Percentiles rank a stretch among this genome's conserved stretches.
Evolutionary conservation across 2,329 filamentous ascomycete genomes (phyloP).

Genomic region (Cadophora sp.): DNA sequence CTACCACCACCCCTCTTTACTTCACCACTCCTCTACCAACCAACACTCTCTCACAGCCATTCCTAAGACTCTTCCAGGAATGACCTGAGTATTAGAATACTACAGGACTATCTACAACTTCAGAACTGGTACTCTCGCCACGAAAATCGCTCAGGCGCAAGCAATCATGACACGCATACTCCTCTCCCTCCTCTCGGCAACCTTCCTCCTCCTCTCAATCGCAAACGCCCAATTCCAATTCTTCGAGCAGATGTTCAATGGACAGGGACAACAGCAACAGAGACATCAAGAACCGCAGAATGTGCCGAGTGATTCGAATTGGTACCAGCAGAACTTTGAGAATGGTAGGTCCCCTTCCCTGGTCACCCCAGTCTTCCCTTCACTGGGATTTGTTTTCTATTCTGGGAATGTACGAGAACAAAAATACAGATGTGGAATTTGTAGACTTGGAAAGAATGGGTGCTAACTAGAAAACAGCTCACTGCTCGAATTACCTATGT

Average conservation of each 20-base stretch:
- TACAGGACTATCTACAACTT: neutral
- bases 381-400: neutral
- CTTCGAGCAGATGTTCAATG: conserved; percentile 96
- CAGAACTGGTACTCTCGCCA: neutral
- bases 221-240: conserved; percentile 88
- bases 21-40: neutral
- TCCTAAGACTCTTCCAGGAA: neutral
- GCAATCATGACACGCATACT: conserved; percentile 40
- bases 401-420: no score
- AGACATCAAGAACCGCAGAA: conserved; percentile 72
- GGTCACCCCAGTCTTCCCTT: neutral
- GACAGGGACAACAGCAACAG: conserved; percentile 54
- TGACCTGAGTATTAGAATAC: neutral
- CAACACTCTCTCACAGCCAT: neutral
- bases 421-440: neutral
- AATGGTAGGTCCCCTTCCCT: conserved; percentile 56
- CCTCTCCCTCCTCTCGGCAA: conserved; percentile 47
- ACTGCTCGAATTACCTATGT: conserved; percentile 93
- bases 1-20: conserved; percentile 8
- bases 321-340: conserved; percentile 78
- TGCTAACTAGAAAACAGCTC: conserved; percentile 57
- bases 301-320: conserved; percentile 80
- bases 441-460: neutral
- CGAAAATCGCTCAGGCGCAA: conserved; percentile 18
- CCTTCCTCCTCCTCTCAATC: conserved; percentile 65